Evolutionary conservation across 2,329 filamentous ascomycete species (phyloP).

Genomic region (Trichoderma sp.): DNA sequence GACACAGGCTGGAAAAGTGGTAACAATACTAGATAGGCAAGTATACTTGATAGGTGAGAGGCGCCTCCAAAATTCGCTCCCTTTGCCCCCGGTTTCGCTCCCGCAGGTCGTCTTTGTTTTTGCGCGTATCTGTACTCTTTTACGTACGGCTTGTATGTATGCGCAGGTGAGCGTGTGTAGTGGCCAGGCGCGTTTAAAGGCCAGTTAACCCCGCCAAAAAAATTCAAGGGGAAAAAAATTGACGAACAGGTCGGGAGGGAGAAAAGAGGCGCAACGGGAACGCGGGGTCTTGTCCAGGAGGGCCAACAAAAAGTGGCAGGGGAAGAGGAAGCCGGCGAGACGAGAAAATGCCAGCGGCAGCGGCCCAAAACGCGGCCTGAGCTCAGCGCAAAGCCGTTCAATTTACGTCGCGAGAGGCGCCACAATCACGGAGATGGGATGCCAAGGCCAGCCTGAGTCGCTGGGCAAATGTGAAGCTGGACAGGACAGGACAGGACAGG

Average conservation of each 20-base stretch:
- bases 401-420: conserved; percentile 19
- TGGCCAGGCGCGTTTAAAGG: conserved; percentile 16
- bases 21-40: background rate
- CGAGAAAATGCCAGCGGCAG: conserved; percentile 3
- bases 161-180: conserved; percentile 2
- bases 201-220: conserved; percentile 21
- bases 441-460: conserved; percentile 6
- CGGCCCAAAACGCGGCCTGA: conserved; percentile 20
- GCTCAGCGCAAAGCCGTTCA: conserved; percentile 16
- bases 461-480: background rate
- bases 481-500: background rate
- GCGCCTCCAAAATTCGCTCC: background rate
- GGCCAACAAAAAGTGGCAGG: conserved; percentile 2
- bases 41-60: background rate
- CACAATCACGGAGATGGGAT: conserved; percentile 12
- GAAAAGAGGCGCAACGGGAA: conserved; percentile 14
- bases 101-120: background rate
- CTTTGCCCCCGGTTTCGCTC: background rate
- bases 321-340: conserved; percentile 1
- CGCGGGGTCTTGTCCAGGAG: conserved; percentile 18
- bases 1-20: background rate
- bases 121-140: background rate
- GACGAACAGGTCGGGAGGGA: background rate
- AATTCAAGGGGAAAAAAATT: conserved; percentile 17
- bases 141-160: background rate